Conservation (phyloP, 768 basidiomycete genomes). For the Auriscalpium orientale region DNA sequence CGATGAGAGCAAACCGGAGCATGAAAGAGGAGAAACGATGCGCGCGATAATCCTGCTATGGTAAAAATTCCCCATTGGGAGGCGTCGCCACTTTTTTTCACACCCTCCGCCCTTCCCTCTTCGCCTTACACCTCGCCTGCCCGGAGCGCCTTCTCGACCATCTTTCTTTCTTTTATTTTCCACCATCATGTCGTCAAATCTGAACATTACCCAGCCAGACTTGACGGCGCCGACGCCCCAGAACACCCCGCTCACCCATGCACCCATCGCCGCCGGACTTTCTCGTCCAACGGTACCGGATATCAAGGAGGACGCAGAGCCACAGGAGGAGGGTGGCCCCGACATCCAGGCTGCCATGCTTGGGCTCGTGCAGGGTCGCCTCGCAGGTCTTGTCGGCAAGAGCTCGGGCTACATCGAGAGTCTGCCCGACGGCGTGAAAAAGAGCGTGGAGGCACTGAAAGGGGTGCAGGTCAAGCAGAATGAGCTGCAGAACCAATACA, state of each 20-base stretch:
- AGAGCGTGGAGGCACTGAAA: conserved; percentile 85
- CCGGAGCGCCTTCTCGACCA: too few species aligned
- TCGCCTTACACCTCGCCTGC: too few species aligned
- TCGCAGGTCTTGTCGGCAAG: conserved; percentile 78
- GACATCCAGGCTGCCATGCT: conserved; percentile 61
- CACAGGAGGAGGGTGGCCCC: conserved; percentile 51
- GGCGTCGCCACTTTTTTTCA: too few species aligned
- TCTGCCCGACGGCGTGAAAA: conserved; percentile 73
- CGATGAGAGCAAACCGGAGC: too few species aligned
- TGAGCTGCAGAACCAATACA: conserved; percentile 88
- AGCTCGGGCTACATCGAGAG: conserved; percentile 93
- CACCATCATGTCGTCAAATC: conserved; percentile 55
- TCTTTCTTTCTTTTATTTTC: conserved; percentile 19
- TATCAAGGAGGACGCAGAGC: conserved; percentile 76
- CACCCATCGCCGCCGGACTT: conserved; percentile 70
- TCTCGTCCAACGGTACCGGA: conserved; percentile 86
- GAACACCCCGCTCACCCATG: conserved; percentile 82
- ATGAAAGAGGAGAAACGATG: too few species aligned
- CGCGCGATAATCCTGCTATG: too few species aligned
- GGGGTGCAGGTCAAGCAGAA: conserved; percentile 90
- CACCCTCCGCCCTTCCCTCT: too few species aligned
- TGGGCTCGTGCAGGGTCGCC: conserved; percentile 82
- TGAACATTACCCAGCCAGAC: conserved; percentile 50
- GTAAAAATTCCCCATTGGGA: too few species aligned
- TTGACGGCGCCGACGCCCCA: conserved; percentile 88